Percentiles rank a stretch among this genome's conserved stretches.
Conservation (phyloP, 192 early-diverging fungal species). For the Irineochytrium annulatum region DNA sequence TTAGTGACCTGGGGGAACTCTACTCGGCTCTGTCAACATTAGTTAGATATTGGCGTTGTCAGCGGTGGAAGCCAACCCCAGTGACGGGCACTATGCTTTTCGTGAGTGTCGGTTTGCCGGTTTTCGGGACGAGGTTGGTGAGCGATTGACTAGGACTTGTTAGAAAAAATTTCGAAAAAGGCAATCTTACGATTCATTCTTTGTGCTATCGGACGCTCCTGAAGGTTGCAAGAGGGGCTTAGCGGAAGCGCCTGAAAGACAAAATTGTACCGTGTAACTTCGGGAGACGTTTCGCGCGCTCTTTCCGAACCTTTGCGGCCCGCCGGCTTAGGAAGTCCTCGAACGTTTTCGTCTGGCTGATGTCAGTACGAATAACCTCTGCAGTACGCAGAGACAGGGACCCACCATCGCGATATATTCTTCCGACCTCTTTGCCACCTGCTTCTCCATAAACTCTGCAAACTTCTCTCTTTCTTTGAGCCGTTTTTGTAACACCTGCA, state of each 20-base stretch:
- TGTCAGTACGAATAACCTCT: not conserved
- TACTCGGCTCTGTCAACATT: no score
- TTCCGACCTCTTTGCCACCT: conserved; percentile 43
- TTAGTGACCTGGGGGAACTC: no score
- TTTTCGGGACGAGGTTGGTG: conserved; percentile 11
- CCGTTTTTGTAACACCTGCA: conserved; percentile 36
- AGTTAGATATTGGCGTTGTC: no score
- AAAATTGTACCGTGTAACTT: conserved; percentile 29
- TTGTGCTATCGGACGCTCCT: not conserved
- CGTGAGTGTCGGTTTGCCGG: conserved; percentile 8
- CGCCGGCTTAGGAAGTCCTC: conserved; percentile 52
- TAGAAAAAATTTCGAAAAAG: no score
- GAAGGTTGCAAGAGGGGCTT: no score
- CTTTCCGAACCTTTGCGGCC: conserved; percentile 39
- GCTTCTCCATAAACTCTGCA: conserved; percentile 50
- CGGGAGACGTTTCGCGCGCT: conserved; percentile 38
- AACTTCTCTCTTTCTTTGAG: conserved; percentile 52
- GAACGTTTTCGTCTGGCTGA: conserved; percentile 52
- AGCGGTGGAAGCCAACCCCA: not conserved
- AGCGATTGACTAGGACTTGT: conserved; percentile 12
- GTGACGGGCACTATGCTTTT: conserved; percentile 16
- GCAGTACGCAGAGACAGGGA: not conserved
- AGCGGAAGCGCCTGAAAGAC: not conserved
- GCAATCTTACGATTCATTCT: not conserved
- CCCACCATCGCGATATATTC: conserved; percentile 51